Conservation (phyloP, 2,329 filamentous ascomycete species). For the Alternaria alternata region DNA sequence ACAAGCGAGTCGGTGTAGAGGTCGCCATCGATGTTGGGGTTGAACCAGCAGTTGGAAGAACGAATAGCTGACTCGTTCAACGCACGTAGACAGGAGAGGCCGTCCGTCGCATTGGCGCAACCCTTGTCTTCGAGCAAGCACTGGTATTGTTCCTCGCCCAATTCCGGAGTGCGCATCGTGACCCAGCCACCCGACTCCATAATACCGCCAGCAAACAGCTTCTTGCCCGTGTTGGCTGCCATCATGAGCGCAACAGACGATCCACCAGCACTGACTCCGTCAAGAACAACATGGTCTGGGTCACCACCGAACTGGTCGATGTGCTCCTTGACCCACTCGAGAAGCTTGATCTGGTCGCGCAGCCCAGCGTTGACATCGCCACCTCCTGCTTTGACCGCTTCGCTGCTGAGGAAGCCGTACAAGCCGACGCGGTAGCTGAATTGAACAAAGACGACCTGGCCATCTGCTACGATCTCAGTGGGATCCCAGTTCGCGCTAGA, state of each 20-base stretch:
- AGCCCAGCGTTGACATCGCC: slow-evolving; percentile 73
- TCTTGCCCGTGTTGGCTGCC: slow-evolving; percentile 51
- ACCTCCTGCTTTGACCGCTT: slow-evolving; percentile 57
- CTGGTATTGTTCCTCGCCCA: slow-evolving; percentile 63
- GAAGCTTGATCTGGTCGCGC: slow-evolving; percentile 72
- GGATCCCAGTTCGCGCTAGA: slow-evolving; percentile 64
- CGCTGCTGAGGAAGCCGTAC: slow-evolving; percentile 73
- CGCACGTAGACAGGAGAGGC: slow-evolving; percentile 59
- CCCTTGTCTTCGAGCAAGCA: slow-evolving; percentile 59
- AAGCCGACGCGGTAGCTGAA: slow-evolving; percentile 80
- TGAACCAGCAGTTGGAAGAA: slow-evolving; percentile 52
- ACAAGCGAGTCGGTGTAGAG: slow-evolving; percentile 62
- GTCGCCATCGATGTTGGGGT: slow-evolving; percentile 60
- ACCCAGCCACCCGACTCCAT: slow-evolving; percentile 64
- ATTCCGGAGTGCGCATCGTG: slow-evolving; percentile 56
- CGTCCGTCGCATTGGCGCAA: slow-evolving; percentile 53
- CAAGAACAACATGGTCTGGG: slow-evolving; percentile 71
- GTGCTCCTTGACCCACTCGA: slow-evolving; percentile 74
- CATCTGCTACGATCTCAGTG: slow-evolving; percentile 66
- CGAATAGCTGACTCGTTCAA: slow-evolving; percentile 57
- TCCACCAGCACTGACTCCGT: slow-evolving; percentile 73
- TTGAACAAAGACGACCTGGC: slow-evolving; percentile 72
- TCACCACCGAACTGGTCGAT: slow-evolving; percentile 74
- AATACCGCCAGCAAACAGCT: slow-evolving; percentile 62
- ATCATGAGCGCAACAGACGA: slow-evolving; percentile 39